Conservation (phyloP, 352 stramenopile genomes). For the Pythium aphanidermatum region DNA sequence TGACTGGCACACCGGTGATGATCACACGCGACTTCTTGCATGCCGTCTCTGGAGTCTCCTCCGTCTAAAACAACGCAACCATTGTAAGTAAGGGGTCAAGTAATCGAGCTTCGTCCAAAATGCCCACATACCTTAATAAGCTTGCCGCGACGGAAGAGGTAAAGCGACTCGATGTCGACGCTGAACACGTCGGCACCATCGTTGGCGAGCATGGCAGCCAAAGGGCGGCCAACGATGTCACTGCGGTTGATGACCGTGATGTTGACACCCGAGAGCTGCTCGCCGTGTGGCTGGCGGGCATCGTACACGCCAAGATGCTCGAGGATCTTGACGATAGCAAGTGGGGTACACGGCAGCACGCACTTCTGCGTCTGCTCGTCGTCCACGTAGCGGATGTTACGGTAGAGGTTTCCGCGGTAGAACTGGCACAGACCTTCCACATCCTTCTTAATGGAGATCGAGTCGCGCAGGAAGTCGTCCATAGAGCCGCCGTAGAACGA, state of each 20-base stretch:
- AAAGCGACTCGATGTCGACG: conserved; percentile 95
- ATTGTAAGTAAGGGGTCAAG: conserved; percentile 10
- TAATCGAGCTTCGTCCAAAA: too few relatives aligned
- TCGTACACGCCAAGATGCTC: conserved; percentile 89
- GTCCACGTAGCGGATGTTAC: conserved; percentile 96
- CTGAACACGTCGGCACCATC: conserved; percentile 94
- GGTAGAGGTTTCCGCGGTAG: conserved; percentile 96
- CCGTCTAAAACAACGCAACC: conserved; percentile 28
- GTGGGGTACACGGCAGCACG: conserved; percentile 94
- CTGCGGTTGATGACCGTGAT: conserved; percentile 97
- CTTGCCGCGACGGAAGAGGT: conserved; percentile 91
- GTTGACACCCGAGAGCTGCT: conserved; percentile 77
- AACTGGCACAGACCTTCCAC: conserved; percentile 95
- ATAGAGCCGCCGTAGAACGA: conserved; percentile 95
- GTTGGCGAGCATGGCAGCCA: conserved; percentile 95
- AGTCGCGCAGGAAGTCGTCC: conserved; percentile 97
- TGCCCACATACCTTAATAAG: conserved; percentile 48
- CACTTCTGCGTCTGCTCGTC: conserved; percentile 90
- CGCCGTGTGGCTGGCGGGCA: conserved; percentile 39
- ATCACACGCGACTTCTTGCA: conserved; percentile 90
- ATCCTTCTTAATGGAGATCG: conserved; percentile 95
- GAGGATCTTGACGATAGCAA: conserved; percentile 95
- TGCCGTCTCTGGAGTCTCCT: conserved; percentile 83
- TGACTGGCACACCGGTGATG: conserved; percentile 92
- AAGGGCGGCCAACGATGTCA: conserved; percentile 93